These are phyloP conservation scores for Aquilaria yunnanensis DNA, from an alignment of 345 rosid genomes.

Conservation along the genomic window DNA sequence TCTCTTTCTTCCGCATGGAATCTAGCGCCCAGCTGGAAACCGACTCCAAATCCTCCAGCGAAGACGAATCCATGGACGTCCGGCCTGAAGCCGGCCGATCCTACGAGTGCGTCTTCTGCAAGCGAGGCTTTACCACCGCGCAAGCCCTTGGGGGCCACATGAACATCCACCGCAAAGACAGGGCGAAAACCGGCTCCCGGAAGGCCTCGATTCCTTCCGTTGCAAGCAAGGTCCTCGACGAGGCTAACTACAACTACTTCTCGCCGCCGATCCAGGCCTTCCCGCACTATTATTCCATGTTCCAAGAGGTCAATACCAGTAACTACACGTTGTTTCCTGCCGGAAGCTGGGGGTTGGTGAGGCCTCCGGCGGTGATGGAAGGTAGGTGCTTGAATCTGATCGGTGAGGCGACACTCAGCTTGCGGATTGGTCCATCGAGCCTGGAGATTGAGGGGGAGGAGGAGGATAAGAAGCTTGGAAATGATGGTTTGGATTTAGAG, in stretches of 20 bases:
- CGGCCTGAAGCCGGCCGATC: slow-evolving; percentile 30
- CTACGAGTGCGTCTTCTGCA: slow-evolving; percentile 73
- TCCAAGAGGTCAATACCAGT: slow-evolving; percentile 20
- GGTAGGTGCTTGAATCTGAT: slow-evolving; percentile 20
- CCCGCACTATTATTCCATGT: slow-evolving; percentile 18
- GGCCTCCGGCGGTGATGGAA: slow-evolving; percentile 17
- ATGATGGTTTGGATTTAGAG: slow-evolving; percentile 79
- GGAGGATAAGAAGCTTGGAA: slow-evolving; percentile 15
- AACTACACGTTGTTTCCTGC: slow-evolving; percentile 33
- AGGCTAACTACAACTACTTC: slow-evolving; percentile 13
- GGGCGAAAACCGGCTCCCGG: slow-evolving; percentile 37
- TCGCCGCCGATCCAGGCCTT: slow-evolving; percentile 26
- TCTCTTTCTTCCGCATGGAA: slow-evolving; percentile 19
- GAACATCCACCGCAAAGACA: slow-evolving; percentile 88
- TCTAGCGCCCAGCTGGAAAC: slow-evolving; percentile 14
- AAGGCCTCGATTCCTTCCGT: slow-evolving; percentile 14
- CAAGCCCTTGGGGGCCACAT: slow-evolving; percentile 96
- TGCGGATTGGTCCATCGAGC: slow-evolving; percentile 44
- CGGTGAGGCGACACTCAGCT: slow-evolving; percentile 33
- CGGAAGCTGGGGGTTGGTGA: slow-evolving; percentile 15
- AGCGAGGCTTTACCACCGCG: slow-evolving; percentile 91
- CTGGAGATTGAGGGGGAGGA: slow-evolving; percentile 11
- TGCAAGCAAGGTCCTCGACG: slow-evolving; percentile 22
- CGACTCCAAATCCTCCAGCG: slow-evolving; percentile 33
- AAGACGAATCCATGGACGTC: slow-evolving; percentile 24